Percentiles rank a stretch among this genome's conserved stretches.
Evolutionary conservation across 192 early-diverging fungal genomes (phyloP).

Genomic region (Podila verticillata): DNA sequence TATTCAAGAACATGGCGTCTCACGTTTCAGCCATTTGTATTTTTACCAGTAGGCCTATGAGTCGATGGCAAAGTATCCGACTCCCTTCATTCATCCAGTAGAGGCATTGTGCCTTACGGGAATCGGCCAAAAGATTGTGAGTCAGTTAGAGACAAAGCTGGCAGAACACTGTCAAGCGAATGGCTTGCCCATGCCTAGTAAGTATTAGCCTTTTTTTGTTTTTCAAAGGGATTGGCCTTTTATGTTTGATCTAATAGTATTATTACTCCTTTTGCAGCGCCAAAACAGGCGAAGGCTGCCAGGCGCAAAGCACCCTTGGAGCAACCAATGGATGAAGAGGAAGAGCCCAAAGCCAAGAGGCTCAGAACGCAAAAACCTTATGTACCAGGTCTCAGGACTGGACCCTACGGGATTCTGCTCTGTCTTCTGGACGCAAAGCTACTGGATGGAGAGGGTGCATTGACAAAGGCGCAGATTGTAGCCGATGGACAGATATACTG

Average conservation of each 20-base stretch:
- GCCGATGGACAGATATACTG: slow-evolving; percentile 68
- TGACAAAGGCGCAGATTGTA: slow-evolving; percentile 78
- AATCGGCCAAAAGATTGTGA: slow-evolving; percentile 67
- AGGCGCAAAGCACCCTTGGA: neutral
- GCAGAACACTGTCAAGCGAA: slow-evolving; percentile 64
- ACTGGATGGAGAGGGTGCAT: slow-evolving; percentile 29
- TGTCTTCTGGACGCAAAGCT: slow-evolving; percentile 58
- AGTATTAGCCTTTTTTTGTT: neutral
- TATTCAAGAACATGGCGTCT: too few relatives aligned
- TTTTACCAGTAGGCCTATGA: slow-evolving; percentile 60
- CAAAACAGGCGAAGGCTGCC: slow-evolving; percentile 2
- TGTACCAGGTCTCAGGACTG: slow-evolving; percentile 80
- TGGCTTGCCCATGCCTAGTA: slow-evolving; percentile 52
- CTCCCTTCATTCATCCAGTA: slow-evolving; percentile 63
- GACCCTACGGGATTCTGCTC: slow-evolving; percentile 84
- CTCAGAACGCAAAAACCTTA: slow-evolving; percentile 57
- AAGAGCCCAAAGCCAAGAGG: slow-evolving; percentile 20
- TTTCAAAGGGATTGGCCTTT: neutral
- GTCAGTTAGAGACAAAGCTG: slow-evolving; percentile 63
- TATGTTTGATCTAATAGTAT: neutral
- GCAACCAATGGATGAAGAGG: neutral
- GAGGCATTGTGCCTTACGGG: slow-evolving; percentile 70
- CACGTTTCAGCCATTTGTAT: neutral
- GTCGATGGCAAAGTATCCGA: slow-evolving; percentile 70
- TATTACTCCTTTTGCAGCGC: neutral